A percentile compares a stretch with the other conserved stretches of the same genome.
These are phyloP conservation scores for Colletotrichum phormii DNA, from an alignment of 2,329 filamentous ascomycete genomes.

Conservation along the genomic window DNA sequence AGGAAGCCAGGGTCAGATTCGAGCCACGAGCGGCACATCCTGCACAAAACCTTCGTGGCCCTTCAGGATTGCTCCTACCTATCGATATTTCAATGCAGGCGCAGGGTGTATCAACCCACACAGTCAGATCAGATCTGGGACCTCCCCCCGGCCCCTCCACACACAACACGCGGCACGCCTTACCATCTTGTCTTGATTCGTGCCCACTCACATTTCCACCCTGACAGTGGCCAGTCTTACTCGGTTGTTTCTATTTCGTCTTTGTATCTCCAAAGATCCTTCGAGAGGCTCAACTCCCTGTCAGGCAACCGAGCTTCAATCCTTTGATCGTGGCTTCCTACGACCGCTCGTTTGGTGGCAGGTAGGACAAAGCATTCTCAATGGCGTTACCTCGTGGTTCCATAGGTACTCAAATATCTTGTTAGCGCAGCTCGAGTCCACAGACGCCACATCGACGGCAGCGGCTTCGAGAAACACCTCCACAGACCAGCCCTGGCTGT, in stretches of 20 bases:
- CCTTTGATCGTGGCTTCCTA: not conserved
- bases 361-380: not conserved
- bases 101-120: not conserved
- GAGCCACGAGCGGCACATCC: not conserved
- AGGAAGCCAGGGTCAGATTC: not conserved
- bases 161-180: not conserved
- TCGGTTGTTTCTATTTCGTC: not conserved
- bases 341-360: not conserved
- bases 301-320: not conserved
- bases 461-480: constrained; percentile 18
- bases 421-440: not conserved
- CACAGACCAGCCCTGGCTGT: constrained; percentile 20
- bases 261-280: not conserved
- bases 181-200: not conserved
- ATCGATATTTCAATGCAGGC: not conserved
- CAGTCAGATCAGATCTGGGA: not conserved
- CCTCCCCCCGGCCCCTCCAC: not conserved
- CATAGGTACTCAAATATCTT: constrained; percentile 2
- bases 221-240: not conserved
- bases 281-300: not conserved
- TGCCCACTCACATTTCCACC: not conserved
- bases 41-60: not conserved
- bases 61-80: not conserved
- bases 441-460: not conserved
- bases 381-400: not conserved